Evolutionary conservation across 225 moss, liverwort and hornwort genomes (phyloP).

Genomic region (Rhytidiadelphus loreus): DNA sequence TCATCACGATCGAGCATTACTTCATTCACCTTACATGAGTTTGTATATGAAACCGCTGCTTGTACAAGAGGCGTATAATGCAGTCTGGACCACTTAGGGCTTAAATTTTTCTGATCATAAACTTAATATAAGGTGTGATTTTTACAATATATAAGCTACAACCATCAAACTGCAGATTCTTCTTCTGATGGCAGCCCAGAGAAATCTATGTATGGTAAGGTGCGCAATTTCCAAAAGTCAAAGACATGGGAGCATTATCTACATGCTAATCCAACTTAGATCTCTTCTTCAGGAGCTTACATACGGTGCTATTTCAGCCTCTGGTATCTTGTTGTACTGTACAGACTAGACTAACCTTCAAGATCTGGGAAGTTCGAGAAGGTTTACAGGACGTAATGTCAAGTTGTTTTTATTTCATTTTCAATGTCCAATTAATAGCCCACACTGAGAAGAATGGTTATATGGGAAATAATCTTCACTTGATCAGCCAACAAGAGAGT

Average conservation of each 20-base stretch:
- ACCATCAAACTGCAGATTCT: background rate
- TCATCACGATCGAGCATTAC: background rate
- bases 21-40: background rate
- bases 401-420: background rate
- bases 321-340: background rate
- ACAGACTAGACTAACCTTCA: background rate
- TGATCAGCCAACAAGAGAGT: background rate
- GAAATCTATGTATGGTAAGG: background rate
- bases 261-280: background rate
- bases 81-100: background rate
- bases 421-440: background rate
- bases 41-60: background rate
- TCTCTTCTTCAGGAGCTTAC: background rate
- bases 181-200: background rate
- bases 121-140: background rate
- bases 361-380: background rate
- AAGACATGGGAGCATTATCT: background rate
- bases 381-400: background rate
- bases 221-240: background rate
- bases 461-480: background rate
- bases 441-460: background rate
- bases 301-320: background rate
- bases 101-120: background rate
- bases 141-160: background rate
- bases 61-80: background rate